Evolutionary conservation across 345 rosid species (phyloP).

Genomic region (Citrus hindsii): DNA sequence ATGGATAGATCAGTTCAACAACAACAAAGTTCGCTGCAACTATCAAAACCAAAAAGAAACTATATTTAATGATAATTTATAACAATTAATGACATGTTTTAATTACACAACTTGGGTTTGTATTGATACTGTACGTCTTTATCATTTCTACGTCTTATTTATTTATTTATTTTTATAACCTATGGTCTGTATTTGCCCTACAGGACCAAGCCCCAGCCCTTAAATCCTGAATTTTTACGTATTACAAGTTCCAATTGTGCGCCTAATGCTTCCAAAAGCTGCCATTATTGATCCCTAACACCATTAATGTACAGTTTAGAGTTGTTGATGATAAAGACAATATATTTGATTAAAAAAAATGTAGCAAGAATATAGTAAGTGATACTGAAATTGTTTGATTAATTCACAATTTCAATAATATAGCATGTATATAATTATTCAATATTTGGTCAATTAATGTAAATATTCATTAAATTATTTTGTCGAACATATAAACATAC

Average conservation of each 20-base stretch:
- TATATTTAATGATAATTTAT: background rate
- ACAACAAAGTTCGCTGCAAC: slow-evolving; percentile 51
- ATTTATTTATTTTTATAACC: too few relatives aligned
- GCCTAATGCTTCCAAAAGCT: slow-evolving; percentile 11
- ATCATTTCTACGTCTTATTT: slow-evolving; percentile 8
- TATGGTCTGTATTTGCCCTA: slow-evolving; percentile 15
- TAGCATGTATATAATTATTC: too few relatives aligned
- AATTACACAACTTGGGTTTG: background rate
- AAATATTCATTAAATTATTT: too few relatives aligned
- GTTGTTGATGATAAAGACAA: background rate
- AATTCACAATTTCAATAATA: too few relatives aligned
- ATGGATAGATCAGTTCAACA: slow-evolving; percentile 57
- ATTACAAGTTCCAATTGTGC: slow-evolving; percentile 17
- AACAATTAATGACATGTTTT: background rate
- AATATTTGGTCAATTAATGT: too few relatives aligned
- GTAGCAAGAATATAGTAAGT: too few relatives aligned
- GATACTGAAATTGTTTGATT: too few relatives aligned
- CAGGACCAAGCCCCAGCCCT: slow-evolving; percentile 32
- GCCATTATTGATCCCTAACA: background rate
- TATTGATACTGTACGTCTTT: background rate
- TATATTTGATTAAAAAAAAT: background rate
- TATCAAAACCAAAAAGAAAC: slow-evolving; percentile 32
- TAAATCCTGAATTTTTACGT: slow-evolving; percentile 7
- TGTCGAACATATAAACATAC: too few relatives aligned
- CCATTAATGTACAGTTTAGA: background rate